phyloP scores from a whole-genome alignment of 257 asterid genomes.

The Solanum chiquidenum region DNA sequence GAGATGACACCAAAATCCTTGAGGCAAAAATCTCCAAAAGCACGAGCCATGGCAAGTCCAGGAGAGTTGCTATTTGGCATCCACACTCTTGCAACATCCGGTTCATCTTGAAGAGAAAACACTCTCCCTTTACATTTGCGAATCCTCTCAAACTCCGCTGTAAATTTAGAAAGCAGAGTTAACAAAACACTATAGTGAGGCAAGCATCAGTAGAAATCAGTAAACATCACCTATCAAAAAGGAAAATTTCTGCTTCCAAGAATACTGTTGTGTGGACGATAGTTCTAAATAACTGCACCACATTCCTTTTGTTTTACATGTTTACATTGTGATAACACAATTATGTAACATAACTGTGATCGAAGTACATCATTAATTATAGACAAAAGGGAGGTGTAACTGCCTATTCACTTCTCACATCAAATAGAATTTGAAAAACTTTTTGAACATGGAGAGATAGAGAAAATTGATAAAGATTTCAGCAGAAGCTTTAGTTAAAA shows the following conservation, averaged over 20 bases:
- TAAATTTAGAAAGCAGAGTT: not conserved
- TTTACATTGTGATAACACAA: not conserved
- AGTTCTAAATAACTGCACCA: not conserved
- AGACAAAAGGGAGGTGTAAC: not conserved
- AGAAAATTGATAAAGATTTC: not conserved
- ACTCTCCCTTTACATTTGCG: constrained; percentile 62
- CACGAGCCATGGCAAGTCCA: constrained; percentile 80
- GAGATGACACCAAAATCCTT: constrained; percentile 67
- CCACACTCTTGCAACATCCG: constrained; percentile 70
- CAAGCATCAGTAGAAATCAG: not conserved
- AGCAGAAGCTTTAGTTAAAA: not conserved
- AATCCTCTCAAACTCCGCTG: constrained; percentile 63
- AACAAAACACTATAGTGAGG: not conserved
- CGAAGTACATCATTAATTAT: not conserved
- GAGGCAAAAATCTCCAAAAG: constrained; percentile 75
- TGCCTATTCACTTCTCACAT: not conserved
- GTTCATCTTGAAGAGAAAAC: constrained; percentile 58
- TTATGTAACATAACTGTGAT: not conserved
- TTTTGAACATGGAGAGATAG: not conserved
- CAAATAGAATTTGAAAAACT: not conserved
- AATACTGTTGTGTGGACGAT: not conserved
- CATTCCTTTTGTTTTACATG: not conserved
- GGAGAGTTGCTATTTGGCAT: constrained; percentile 55
- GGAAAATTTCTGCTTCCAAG: not conserved
- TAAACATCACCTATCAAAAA: not conserved